Evolutionary conservation across 345 rosid genomes (phyloP).

Genomic region (Iberis pinnata): DNA sequence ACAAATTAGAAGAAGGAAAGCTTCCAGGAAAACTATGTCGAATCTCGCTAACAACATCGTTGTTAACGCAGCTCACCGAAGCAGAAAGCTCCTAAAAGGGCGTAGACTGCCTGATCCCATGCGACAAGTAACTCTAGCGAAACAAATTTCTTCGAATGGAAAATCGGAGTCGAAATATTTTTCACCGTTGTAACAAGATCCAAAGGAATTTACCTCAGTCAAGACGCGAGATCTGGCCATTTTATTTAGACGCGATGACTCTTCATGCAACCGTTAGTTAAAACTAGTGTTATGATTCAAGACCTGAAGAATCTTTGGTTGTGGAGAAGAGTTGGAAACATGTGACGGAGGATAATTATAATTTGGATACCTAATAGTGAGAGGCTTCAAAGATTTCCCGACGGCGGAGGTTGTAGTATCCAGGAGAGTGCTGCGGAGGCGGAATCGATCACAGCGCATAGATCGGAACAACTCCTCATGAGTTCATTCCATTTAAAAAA

Average conservation of each 20-base stretch:
- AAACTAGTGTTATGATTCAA: too few relatives aligned
- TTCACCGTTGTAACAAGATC: conserved; percentile 37
- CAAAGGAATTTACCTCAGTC: conserved; percentile 47
- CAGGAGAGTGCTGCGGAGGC: conserved; percentile 57
- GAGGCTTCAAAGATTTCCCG: conserved; percentile 52
- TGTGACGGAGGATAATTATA: conserved; percentile 49
- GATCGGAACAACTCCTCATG: too few relatives aligned
- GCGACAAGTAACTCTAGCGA: conserved; percentile 70
- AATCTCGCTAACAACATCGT: conserved; percentile 42
- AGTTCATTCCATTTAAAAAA: too few relatives aligned
- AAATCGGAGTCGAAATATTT: conserved; percentile 21
- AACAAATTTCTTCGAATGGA: conserved; percentile 13
- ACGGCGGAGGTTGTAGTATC: conserved; percentile 20
- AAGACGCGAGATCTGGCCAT: conserved; percentile 44
- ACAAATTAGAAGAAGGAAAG: conserved; percentile 78
- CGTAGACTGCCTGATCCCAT: conserved; percentile 43
- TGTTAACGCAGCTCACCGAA: conserved; percentile 24
- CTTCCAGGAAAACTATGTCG: conserved; percentile 66
- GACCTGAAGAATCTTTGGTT: conserved; percentile 29
- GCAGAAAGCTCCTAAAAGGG: conserved; percentile 37
- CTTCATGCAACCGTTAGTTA: conserved; percentile 12
- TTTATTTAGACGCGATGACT: conserved; percentile 50
- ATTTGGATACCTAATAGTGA: conserved; percentile 48
- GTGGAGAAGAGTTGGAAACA: conserved; percentile 43
- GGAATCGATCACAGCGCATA: conserved; percentile 92